phyloP scores from a whole-genome alignment of 306 rosid species.

The Astragalus glycyphyllos region DNA sequence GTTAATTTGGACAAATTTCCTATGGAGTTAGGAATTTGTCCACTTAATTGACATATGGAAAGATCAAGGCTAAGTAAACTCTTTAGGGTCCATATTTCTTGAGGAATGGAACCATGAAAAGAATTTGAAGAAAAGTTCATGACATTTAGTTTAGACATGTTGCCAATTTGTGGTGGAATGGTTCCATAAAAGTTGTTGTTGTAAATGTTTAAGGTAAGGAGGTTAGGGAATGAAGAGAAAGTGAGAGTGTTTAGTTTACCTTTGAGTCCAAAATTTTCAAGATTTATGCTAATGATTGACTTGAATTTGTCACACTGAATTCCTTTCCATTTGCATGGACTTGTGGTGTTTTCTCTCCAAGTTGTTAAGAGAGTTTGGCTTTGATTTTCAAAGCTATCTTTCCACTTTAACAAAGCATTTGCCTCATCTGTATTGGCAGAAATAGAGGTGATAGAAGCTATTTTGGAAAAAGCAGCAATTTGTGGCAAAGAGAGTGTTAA shows the following conservation, averaged over 20 bases:
- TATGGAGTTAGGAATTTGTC: slow-evolving; percentile 7
- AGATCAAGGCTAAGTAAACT: slow-evolving; percentile 31
- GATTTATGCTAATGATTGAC: slow-evolving; percentile 11
- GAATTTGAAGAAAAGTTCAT: slow-evolving; percentile 4
- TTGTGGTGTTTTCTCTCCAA: background rate
- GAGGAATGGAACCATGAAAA: slow-evolving; percentile 34
- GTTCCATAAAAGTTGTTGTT: slow-evolving; percentile 14
- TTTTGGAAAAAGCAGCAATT: slow-evolving; percentile 18
- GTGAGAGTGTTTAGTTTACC: slow-evolving; percentile 32
- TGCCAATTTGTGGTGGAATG: slow-evolving; percentile 39
- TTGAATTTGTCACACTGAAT: slow-evolving; percentile 24
- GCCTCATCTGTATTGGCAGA: background rate
- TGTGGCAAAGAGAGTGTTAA: slow-evolving; percentile 10
- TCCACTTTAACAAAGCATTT: slow-evolving; percentile 33
- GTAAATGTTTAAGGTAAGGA: slow-evolving; percentile 2
- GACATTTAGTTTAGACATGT: slow-evolving; percentile 17
- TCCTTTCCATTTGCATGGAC: slow-evolving; percentile 34
- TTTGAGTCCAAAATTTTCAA: background rate
- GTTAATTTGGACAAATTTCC: slow-evolving; percentile 31
- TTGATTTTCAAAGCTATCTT: slow-evolving; percentile 7
- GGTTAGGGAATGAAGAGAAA: slow-evolving; percentile 34
- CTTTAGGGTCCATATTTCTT: slow-evolving; percentile 35
- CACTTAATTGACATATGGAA: background rate
- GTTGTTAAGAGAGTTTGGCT: slow-evolving; percentile 5
- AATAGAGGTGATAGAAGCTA: background rate